phyloP scores from a whole-genome alignment of 106 monocot genomes.

The Ottelia alismoides region DNA sequence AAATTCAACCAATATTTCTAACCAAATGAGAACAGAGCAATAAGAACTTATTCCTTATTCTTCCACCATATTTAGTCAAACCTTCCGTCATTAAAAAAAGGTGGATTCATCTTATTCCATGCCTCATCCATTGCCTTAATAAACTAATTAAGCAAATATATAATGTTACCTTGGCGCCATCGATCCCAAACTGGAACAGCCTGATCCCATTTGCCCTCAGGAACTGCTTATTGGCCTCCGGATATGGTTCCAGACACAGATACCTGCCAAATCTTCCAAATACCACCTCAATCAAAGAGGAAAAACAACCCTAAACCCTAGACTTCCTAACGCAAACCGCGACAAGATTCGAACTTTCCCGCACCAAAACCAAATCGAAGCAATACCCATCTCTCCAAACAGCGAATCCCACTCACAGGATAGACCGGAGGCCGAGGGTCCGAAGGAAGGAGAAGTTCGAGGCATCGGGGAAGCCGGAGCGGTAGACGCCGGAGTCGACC shows the following conservation, averaged over 20 bases:
- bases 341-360: neutral
- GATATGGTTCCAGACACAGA: constrained; percentile 19
- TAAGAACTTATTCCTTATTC: too few relatives aligned
- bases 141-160: too few relatives aligned
- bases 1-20: too few relatives aligned
- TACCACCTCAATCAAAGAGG: too few relatives aligned
- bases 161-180: constrained; percentile 16
- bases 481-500: constrained; percentile 32
- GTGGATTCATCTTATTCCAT: too few relatives aligned
- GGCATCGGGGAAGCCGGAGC: constrained; percentile 28
- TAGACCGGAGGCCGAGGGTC: constrained; percentile 27
- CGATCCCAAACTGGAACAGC: constrained; percentile 22
- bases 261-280: too few relatives aligned
- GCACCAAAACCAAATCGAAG: neutral
- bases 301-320: too few relatives aligned
- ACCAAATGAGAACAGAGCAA: too few relatives aligned
- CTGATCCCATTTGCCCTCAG: constrained; percentile 10
- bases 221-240: constrained; percentile 10
- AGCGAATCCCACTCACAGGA: constrained; percentile 14
- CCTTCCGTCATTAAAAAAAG: too few relatives aligned
- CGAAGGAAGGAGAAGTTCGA: constrained; percentile 27
- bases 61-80: too few relatives aligned
- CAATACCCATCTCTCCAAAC: neutral
- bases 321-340: too few relatives aligned
- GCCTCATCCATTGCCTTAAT: too few relatives aligned